A percentile compares a stretch with the other conserved stretches of the same genome.
Evolutionary conservation across 164 flowering plant genomes (phyloP).

Genomic region (Macadamia tetraphylla): DNA sequence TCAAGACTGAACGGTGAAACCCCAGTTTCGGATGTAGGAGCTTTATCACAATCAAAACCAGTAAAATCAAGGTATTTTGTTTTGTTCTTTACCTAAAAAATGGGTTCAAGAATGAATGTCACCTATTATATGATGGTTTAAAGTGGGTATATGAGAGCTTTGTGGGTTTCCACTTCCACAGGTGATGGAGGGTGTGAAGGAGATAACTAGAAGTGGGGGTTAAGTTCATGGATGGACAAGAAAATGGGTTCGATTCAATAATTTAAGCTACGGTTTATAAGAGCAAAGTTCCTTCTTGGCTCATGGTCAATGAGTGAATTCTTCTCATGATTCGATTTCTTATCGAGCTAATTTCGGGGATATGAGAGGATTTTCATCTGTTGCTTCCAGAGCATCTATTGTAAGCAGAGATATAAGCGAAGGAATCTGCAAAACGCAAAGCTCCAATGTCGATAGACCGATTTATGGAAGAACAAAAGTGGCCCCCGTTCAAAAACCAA

Average conservation of each 20-base stretch:
- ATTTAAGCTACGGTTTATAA: slow-evolving; percentile 93
- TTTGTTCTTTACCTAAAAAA: no score
- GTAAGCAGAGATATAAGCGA: slow-evolving; percentile 17
- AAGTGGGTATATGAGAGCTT: no score
- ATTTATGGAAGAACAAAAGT: slow-evolving; percentile 10
- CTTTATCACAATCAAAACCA: no score
- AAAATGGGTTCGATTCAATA: slow-evolving; percentile 73
- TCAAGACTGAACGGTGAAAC: no score
- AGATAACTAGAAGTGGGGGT: slow-evolving; percentile 65
- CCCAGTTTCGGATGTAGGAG: no score
- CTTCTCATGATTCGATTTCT: background rate
- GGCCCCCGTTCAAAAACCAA: slow-evolving; percentile 8
- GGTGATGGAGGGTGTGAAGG: slow-evolving; percentile 79
- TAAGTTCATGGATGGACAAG: slow-evolving; percentile 75
- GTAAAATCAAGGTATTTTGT: no score
- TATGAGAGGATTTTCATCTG: slow-evolving; percentile 50
- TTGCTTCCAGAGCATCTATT: slow-evolving; percentile 36
- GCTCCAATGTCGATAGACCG: slow-evolving; percentile 11
- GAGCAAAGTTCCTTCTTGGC: slow-evolving; percentile 96
- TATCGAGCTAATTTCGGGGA: slow-evolving; percentile 1
- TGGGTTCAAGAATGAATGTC: no score
- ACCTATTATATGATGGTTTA: no score
- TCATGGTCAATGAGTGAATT: slow-evolving; percentile 47
- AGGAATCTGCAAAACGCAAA: slow-evolving; percentile 12
- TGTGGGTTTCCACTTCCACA: slow-evolving; percentile 8